A percentile compares a stretch with the other conserved stretches of the same genome.
Evolutionary conservation across 169 alveolate genomes (phyloP).

Genomic region (Perkinsus olseni): DNA sequence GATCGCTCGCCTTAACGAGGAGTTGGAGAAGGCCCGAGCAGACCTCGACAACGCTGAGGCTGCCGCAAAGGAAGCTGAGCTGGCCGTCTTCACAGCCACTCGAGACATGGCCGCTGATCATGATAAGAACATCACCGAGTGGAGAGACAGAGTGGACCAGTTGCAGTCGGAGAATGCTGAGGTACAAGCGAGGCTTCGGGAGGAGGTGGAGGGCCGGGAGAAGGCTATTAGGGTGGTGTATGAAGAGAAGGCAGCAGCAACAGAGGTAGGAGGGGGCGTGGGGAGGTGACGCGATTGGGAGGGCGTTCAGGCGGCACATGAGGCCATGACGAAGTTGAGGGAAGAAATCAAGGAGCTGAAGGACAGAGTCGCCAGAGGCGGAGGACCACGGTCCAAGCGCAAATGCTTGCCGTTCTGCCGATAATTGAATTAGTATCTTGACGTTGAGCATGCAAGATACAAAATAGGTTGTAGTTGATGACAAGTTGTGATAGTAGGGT

Average conservation of each 20-base stretch:
- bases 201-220: not conserved
- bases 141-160: not conserved
- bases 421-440: not conserved
- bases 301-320: not conserved
- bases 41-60: not conserved
- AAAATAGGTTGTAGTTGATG: not conserved
- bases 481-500: not conserved
- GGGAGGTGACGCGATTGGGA: not conserved
- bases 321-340: not conserved
- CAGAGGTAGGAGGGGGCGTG: not conserved
- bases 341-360: not conserved
- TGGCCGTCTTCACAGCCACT: not conserved
- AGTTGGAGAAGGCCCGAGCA: not conserved
- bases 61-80: not conserved
- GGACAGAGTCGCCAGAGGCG: not conserved
- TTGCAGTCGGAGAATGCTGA: not conserved
- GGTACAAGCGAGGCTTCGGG: not conserved
- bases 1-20: not conserved
- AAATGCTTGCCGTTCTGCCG: not conserved
- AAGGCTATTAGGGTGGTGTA: not conserved
- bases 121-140: not conserved
- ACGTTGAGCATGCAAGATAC: not conserved
- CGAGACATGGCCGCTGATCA: not conserved
- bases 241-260: not conserved
- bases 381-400: not conserved